These are phyloP conservation scores for Penicillium fimorum DNA, from an alignment of 495 filamentous ascomycete genomes.

Conservation along the genomic window DNA sequence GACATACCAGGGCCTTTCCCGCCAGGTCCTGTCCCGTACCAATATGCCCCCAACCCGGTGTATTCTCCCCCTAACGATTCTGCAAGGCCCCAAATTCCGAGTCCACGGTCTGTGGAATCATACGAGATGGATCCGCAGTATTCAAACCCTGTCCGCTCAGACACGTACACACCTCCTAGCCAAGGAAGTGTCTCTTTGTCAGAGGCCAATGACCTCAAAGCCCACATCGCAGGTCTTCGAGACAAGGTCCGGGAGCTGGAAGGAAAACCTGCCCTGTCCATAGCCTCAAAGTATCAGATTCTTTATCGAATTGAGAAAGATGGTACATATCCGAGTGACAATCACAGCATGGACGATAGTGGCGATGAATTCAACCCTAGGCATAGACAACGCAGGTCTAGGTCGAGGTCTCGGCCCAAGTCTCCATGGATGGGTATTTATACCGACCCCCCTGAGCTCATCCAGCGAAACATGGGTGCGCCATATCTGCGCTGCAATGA, in stretches of 20 bases:
- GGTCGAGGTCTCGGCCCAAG: not conserved
- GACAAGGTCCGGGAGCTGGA: slow-evolving; percentile 10
- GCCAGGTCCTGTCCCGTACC: not conserved
- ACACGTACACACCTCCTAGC: not conserved
- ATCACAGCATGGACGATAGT: not conserved
- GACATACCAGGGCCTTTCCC: too few species aligned
- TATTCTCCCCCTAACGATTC: not conserved
- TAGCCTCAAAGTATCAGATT: slow-evolving; percentile 9
- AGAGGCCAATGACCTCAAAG: slow-evolving; percentile 10
- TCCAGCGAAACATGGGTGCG: not conserved
- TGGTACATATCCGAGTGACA: not conserved
- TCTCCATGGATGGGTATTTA: slow-evolving; percentile 10
- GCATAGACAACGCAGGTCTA: not conserved
- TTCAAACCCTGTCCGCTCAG: not conserved
- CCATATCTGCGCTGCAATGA: slow-evolving; percentile 14
- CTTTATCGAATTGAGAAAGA: slow-evolving; percentile 13
- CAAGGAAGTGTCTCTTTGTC: slow-evolving; percentile 1
- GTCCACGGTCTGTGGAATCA: not conserved
- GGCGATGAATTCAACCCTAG: not conserved
- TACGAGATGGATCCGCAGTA: not conserved
- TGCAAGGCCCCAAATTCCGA: not conserved
- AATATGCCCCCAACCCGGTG: not conserved
- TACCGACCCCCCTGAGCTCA: slow-evolving; percentile 10
- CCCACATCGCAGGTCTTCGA: slow-evolving; percentile 8
- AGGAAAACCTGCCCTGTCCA: not conserved